Conservation (phyloP, 1,284 basidiomycete species). For the Cryptococcus depauperatus region DNA sequence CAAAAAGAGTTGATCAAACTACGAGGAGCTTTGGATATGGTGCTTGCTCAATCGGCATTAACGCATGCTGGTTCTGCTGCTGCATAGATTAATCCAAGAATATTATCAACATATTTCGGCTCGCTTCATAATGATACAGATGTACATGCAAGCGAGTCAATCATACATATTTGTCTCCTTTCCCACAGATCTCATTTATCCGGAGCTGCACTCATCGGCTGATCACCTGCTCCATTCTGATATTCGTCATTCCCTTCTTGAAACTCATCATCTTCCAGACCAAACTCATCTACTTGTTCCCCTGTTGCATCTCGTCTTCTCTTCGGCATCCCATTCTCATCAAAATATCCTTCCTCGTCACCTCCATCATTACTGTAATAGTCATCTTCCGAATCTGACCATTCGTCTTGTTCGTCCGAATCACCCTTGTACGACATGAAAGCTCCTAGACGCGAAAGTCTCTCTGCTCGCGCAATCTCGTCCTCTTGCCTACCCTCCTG, state of each 20-base stretch:
- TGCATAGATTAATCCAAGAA: no score
- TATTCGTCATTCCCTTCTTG: conserved; percentile 35
- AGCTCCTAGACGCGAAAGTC: conserved; percentile 20
- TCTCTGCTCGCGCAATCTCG: conserved; percentile 26
- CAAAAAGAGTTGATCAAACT: conserved; percentile 78
- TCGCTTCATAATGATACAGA: no score
- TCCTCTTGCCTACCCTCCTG: conserved; percentile 11
- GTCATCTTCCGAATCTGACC: conserved; percentile 6
- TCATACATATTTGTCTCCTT: background rate
- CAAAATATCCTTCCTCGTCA: conserved; percentile 12
- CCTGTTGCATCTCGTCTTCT: conserved; percentile 12
- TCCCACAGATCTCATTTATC: background rate
- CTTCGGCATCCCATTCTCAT: conserved; percentile 19
- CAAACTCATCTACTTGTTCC: conserved; percentile 22
- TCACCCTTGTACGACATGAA: conserved; percentile 28
- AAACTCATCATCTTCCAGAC: conserved; percentile 29
- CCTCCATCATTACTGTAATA: no score
- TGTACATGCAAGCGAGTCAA: background rate
- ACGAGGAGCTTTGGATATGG: conserved; percentile 87
- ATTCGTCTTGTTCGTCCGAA: conserved; percentile 5
- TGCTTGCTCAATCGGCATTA: conserved; percentile 53
- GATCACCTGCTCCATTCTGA: conserved; percentile 9
- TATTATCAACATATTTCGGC: no score
- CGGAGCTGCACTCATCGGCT: conserved; percentile 9
- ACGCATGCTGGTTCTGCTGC: background rate